These are phyloP conservation scores for Naganishia randhawae DNA, from an alignment of 768 basidiomycete genomes.

Conservation along the genomic window DNA sequence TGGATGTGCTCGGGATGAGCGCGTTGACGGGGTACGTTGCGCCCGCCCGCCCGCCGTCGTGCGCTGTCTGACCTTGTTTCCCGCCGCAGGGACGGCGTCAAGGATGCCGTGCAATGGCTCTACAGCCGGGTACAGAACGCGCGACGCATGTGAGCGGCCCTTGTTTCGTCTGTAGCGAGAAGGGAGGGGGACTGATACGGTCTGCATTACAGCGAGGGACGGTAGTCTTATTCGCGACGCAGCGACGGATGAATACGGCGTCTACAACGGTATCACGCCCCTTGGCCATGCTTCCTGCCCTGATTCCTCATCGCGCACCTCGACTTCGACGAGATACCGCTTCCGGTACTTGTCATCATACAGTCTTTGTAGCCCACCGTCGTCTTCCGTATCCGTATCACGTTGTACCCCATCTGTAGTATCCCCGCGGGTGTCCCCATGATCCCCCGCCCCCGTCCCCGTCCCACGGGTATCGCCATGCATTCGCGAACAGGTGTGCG, in stretches of 20 bases:
- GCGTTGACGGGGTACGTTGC: constrained; percentile 77
- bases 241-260: not conserved
- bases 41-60: not conserved
- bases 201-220: not conserved
- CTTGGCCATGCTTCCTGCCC: not conserved
- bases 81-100: constrained; percentile 70
- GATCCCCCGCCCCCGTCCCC: too few species aligned
- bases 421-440: too few species aligned
- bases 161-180: not conserved
- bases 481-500: not conserved
- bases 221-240: not conserved
- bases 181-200: not conserved
- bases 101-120: constrained; percentile 88
- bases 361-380: not conserved
- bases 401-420: not conserved
- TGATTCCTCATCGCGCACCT: not conserved
- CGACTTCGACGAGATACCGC: constrained; percentile 23
- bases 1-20: constrained; percentile 85
- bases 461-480: too few species aligned
- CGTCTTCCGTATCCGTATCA: not conserved
- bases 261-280: constrained; percentile 1
- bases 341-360: constrained; percentile 14
- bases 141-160: constrained; percentile 53
- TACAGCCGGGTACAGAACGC: constrained; percentile 91
- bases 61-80: not conserved